A percentile compares a stretch with the other conserved stretches of the same genome.
phyloP scores from a whole-genome alignment of 116 monocot species.

The Phalaenopsis hybrid region DNA sequence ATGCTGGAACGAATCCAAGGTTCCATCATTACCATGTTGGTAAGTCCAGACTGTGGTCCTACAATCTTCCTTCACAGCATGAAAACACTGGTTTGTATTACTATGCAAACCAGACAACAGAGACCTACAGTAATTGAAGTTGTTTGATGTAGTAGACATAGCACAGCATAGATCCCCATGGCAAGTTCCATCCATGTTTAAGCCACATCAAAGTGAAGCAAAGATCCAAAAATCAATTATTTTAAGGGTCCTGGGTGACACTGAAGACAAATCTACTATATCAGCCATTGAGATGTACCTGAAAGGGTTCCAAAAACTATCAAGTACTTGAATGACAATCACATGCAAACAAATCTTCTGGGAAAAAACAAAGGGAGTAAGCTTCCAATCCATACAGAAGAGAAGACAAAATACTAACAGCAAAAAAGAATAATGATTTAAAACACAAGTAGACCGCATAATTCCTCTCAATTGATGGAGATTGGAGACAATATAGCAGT shows the following conservation, averaged over 20 bases:
- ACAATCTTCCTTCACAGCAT: constrained; percentile 80
- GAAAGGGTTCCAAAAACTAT: constrained; percentile 8
- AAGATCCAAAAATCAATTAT: constrained; percentile 80
- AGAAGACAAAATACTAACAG: no score
- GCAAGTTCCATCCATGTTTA: constrained; percentile 45
- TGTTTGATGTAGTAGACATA: constrained; percentile 26
- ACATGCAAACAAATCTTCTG: no score
- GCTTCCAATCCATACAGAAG: no score
- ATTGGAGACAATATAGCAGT: no score
- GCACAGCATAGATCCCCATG: constrained; percentile 42
- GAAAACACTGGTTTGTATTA: constrained; percentile 35
- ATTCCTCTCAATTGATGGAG: no score
- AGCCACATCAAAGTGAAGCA: constrained; percentile 60
- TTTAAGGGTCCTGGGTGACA: constrained; percentile 30
- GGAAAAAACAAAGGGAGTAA: no score
- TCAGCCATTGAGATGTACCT: constrained; percentile 89
- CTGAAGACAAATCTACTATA: constrained; percentile 59
- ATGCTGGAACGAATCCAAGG: constrained; percentile 66
- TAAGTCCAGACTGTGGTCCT: constrained; percentile 95
- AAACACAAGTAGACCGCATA: no score
- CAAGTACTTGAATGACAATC: no score
- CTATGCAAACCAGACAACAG: constrained; percentile 48
- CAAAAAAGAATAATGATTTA: no score
- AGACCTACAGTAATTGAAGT: constrained; percentile 38
- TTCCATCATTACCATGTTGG: constrained; percentile 53